phyloP scores from a whole-genome alignment of 2,329 filamentous ascomycete genomes.

The Epicoccum nigrum region DNA sequence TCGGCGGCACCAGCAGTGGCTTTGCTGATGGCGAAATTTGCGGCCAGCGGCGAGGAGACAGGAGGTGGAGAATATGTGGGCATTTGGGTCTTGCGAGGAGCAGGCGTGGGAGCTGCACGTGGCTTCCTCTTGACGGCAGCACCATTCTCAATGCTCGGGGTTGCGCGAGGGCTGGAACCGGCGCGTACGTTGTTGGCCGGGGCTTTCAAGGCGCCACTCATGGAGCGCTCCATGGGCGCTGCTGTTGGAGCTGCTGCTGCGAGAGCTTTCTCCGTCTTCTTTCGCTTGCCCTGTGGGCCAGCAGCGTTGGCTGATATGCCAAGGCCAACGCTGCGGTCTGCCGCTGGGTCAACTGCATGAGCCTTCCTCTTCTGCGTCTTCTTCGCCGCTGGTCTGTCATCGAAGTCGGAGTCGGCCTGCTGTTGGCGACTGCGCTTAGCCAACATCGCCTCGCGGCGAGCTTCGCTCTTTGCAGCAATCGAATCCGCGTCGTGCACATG shows the following conservation, averaged over 20 bases:
- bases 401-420: slow-evolving; percentile 78
- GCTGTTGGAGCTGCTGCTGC: slow-evolving; percentile 44
- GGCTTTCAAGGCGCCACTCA: slow-evolving; percentile 63
- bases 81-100: slow-evolving; percentile 73
- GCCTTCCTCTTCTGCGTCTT: slow-evolving; percentile 67
- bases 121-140: slow-evolving; percentile 68
- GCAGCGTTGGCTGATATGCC: slow-evolving; percentile 66
- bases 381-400: slow-evolving; percentile 68
- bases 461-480: slow-evolving; percentile 79
- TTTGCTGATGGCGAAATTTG: slow-evolving; percentile 67
- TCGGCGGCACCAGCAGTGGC: slow-evolving; percentile 51
- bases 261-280: slow-evolving; percentile 74
- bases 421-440: slow-evolving; percentile 73
- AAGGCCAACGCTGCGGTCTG: slow-evolving; percentile 61
- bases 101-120: slow-evolving; percentile 69
- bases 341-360: slow-evolving; percentile 57
- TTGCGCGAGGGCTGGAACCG: slow-evolving; percentile 69
- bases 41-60: slow-evolving; percentile 76
- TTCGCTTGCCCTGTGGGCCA: slow-evolving; percentile 69
- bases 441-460: slow-evolving; percentile 79
- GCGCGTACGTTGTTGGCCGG: slow-evolving; percentile 47
- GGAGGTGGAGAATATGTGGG: slow-evolving; percentile 70
- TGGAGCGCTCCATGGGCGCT: slow-evolving; percentile 68
- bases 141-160: slow-evolving; percentile 62
- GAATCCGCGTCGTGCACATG: slow-evolving; percentile 82